Conservation (phyloP, 1,284 basidiomycete species). For the Apiotrichum mycotoxinovorans region DNA sequence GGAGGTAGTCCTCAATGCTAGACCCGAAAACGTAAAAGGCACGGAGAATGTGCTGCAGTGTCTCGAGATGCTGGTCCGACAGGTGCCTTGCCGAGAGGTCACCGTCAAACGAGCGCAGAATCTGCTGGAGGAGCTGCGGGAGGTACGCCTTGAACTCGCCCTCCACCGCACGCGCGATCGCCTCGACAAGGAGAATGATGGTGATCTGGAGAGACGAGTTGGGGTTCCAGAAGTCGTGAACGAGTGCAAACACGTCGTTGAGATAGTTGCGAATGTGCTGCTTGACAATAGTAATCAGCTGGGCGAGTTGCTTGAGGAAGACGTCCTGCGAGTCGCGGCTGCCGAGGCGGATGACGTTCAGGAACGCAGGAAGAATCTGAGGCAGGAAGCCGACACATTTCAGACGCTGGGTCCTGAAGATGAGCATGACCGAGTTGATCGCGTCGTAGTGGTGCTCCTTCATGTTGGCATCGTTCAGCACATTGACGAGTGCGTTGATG, state of each 20-base stretch:
- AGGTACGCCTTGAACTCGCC: constrained; percentile 98
- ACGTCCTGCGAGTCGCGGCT: constrained; percentile 80
- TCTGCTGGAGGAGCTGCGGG: constrained; percentile 84
- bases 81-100: constrained; percentile 56
- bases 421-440: constrained; percentile 98
- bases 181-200: constrained; percentile 88
- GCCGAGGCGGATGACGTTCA: constrained; percentile 78
- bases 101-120: constrained; percentile 84
- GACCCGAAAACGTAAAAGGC: constrained; percentile 93
- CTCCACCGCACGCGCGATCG: constrained; percentile 90
- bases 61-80: constrained; percentile 79
- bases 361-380: constrained; percentile 95
- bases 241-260: constrained; percentile 72
- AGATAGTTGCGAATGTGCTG: constrained; percentile 95
- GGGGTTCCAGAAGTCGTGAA: constrained; percentile 82
- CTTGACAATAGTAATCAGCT: constrained; percentile 94
- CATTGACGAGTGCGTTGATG: constrained; percentile 80
- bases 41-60: constrained; percentile 70
- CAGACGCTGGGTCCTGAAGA: constrained; percentile 96
- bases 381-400: constrained; percentile 95
- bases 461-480: constrained; percentile 84
- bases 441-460: constrained; percentile 85
- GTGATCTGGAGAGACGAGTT: constrained; percentile 82
- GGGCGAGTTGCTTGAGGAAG: constrained; percentile 93
- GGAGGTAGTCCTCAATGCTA: constrained; percentile 96